Evolutionary conservation across 2,329 filamentous ascomycete species (phyloP).

Genomic region (Endocalyx cinctus): DNA sequence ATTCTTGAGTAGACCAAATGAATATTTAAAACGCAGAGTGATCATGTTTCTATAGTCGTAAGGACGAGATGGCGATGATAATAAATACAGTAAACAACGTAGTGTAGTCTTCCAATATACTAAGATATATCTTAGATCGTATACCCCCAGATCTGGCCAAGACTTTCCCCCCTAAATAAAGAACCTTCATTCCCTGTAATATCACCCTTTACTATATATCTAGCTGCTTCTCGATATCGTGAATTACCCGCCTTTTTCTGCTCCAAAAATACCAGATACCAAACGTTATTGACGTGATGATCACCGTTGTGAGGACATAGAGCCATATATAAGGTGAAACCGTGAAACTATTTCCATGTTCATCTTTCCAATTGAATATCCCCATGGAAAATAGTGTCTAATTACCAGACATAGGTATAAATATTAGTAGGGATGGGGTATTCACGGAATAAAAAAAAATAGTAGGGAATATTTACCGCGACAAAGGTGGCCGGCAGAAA

Average conservation of each 20-base stretch:
- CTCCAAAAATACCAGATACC: slow-evolving; percentile 12
- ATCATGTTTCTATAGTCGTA: too few species aligned
- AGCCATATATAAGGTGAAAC: slow-evolving; percentile 24
- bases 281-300: slow-evolving; percentile 16
- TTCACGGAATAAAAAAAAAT: background rate
- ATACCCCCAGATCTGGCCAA: too few species aligned
- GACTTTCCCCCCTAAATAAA: too few species aligned
- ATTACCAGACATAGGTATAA: background rate
- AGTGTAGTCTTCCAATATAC: too few species aligned
- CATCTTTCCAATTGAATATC: slow-evolving; percentile 20
- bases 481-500: slow-evolving; percentile 23
- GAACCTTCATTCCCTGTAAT: too few species aligned
- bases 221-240: background rate
- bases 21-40: too few species aligned
- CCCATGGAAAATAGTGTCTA: slow-evolving; percentile 25
- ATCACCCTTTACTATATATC: too few species aligned
- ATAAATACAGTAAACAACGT: too few species aligned
- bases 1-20: too few species aligned
- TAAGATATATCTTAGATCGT: too few species aligned
- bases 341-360: slow-evolving; percentile 10
- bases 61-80: too few species aligned
- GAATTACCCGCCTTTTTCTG: background rate
- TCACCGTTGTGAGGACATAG: slow-evolving; percentile 14
- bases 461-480: slow-evolving; percentile 13
- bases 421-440: background rate